phyloP scores from a whole-genome alignment of 768 basidiomycete genomes.

The Xanthoconium purpureum region DNA sequence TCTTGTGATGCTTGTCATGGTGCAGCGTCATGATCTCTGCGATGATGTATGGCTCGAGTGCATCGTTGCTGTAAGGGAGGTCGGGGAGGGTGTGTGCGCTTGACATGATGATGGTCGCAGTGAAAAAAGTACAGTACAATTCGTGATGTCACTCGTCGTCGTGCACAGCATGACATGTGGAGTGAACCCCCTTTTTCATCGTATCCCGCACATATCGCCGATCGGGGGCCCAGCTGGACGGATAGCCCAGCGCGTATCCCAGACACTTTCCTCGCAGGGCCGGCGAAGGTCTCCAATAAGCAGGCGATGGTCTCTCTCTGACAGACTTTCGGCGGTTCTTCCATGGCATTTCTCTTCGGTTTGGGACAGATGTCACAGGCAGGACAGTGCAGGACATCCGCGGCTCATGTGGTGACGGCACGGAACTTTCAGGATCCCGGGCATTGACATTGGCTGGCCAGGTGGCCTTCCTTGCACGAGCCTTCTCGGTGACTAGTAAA shows the following conservation, averaged over 20 bases:
- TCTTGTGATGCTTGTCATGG: slow-evolving; percentile 94
- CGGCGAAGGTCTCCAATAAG: slow-evolving; percentile 30
- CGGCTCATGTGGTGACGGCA: slow-evolving; percentile 25
- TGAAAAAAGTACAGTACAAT: background rate
- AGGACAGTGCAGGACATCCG: slow-evolving; percentile 18
- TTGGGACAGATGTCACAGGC: slow-evolving; percentile 9
- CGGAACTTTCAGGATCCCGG: background rate
- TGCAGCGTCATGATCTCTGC: slow-evolving; percentile 90
- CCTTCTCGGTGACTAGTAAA: slow-evolving; percentile 25
- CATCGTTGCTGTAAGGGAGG: slow-evolving; percentile 82
- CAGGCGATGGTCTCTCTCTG: slow-evolving; percentile 20
- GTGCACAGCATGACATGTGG: slow-evolving; percentile 21
- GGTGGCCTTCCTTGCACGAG: background rate
- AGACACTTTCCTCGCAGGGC: slow-evolving; percentile 22
- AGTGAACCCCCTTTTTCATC: slow-evolving; percentile 24
- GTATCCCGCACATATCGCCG: slow-evolving; percentile 24
- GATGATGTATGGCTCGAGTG: slow-evolving; percentile 91
- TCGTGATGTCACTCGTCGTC: slow-evolving; percentile 2
- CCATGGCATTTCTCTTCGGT: background rate
- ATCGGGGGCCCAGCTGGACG: slow-evolving; percentile 26
- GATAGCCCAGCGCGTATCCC: slow-evolving; percentile 33
- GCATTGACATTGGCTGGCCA: background rate
- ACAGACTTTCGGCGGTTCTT: slow-evolving; percentile 11
- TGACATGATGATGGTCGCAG: slow-evolving; percentile 36
- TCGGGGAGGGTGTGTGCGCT: slow-evolving; percentile 57